Base-by-base conservation (phyloP, 805 yeast genomes). In the Metschnikowia bowlesiae region DNA sequence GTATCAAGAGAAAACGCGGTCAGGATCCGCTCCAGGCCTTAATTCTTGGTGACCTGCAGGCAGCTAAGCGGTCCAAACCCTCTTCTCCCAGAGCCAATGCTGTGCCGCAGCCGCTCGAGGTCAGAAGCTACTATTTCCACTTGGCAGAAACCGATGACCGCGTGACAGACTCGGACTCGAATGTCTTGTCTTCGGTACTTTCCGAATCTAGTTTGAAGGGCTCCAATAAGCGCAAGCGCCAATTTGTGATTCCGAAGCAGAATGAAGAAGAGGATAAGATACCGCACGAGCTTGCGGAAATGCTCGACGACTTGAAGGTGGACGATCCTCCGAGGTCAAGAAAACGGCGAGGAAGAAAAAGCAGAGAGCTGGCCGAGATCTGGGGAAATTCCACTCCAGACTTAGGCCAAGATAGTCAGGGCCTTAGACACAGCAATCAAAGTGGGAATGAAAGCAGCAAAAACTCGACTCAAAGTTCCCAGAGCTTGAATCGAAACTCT, bases 21-120 rank as follows among this genome's bases (percentile, higher is more conserved):
- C 94, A 89, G 60, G 97, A 89, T 57, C 96, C 97, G 2, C 74
- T 92, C 26, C 89, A 87, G 58, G 96, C 97, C 0, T 74, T 91
- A 59, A 68, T 80, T 8, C 59, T 80, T 29, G 82, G 78, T 46
- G 73, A 71, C 37, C 54, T 60, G 16, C 64, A 65, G 29, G 35
- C 56, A 9, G 59, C 71, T 43, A 73, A 81, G 58, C 62, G 80
- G 48, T 70, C 79, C 26, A 73, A 71, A 53, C 70, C 73, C 2
- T 62, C 70, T 11, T 61, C 71, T 9, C 74, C 71, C 1, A 41
- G 56, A 2, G 57, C 66, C 59, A 59, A 5, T 49, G 62, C 9
- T 64, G 59, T 4, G 44, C 48, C 8, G 53, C 54, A n/a, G 47
- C 50, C 38, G 36, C 37, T 29, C 22, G 26, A 14, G 16, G 60